phyloP scores from a whole-genome alignment of 768 basidiomycete species.

The Suillus variegatus region DNA sequence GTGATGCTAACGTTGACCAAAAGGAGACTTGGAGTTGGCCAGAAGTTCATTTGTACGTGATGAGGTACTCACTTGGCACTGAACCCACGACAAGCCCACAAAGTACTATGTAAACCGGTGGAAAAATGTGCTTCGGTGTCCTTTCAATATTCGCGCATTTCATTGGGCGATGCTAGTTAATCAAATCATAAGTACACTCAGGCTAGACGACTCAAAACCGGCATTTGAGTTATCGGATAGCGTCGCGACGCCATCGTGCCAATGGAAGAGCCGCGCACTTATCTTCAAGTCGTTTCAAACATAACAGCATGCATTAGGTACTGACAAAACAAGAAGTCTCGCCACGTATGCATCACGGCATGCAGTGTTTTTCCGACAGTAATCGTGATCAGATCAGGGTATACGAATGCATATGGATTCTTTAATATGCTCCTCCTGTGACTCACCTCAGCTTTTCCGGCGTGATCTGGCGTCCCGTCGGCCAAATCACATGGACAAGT shows the following conservation, averaged over 20 bases:
- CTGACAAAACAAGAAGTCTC: background rate
- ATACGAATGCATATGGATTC: background rate
- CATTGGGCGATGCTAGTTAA: background rate
- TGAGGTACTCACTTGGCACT: background rate
- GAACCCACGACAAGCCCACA: background rate
- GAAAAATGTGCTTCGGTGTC: background rate
- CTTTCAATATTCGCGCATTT: background rate
- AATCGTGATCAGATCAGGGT: background rate
- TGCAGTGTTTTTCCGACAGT: constrained; percentile 2
- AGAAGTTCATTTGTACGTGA: background rate
- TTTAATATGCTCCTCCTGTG: background rate
- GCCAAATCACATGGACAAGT: background rate
- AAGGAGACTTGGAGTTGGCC: background rate
- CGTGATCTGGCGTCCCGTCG: background rate
- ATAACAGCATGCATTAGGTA: constrained; percentile 2
- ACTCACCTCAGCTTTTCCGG: background rate
- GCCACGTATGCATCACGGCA: background rate
- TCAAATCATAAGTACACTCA: background rate
- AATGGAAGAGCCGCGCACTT: background rate
- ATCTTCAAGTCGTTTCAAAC: background rate
- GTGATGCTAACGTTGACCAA: background rate
- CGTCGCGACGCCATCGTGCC: background rate
- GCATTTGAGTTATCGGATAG: background rate
- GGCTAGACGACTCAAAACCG: background rate
- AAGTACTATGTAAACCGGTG: background rate